Evolutionary conservation across 2,329 filamentous ascomycete genomes (phyloP).

Genomic region (Fonsecaea erecta): DNA sequence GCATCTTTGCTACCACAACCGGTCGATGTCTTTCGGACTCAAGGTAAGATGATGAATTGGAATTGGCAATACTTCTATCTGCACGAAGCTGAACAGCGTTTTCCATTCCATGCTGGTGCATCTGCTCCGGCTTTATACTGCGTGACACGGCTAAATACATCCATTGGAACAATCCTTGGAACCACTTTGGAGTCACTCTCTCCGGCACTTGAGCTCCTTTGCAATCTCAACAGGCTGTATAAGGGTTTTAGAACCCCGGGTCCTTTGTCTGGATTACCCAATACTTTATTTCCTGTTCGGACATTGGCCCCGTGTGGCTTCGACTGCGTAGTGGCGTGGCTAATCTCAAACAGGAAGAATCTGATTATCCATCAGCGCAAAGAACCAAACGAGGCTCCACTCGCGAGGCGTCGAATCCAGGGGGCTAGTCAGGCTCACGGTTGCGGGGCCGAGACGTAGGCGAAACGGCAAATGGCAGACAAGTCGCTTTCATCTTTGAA

Average conservation of each 20-base stretch:
- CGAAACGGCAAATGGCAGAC: constrained; percentile 1
- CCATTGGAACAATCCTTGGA: constrained; percentile 31
- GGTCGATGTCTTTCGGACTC: background rate
- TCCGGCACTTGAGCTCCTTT: background rate
- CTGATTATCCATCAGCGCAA: constrained; percentile 17
- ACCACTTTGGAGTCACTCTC: background rate
- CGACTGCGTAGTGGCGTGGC: background rate
- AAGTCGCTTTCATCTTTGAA: background rate
- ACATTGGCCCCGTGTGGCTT: constrained; percentile 14
- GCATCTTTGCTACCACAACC: background rate
- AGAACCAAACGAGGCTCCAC: background rate
- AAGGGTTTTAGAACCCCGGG: background rate
- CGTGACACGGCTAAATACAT: background rate
- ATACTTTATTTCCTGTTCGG: constrained; percentile 18
- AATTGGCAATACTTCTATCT: background rate
- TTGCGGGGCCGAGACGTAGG: constrained; percentile 3
- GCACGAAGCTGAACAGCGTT: background rate
- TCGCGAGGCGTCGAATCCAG: constrained; percentile 11
- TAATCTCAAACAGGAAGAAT: constrained; percentile 11
- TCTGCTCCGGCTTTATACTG: background rate
- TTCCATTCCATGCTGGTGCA: background rate
- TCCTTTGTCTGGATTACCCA: constrained; percentile 5
- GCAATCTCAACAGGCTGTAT: background rate
- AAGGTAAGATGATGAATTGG: background rate
- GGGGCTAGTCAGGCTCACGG: background rate